These are phyloP conservation scores for Penicillium verhagenii DNA, from an alignment of 495 filamentous ascomycete genomes.

Conservation along the genomic window DNA sequence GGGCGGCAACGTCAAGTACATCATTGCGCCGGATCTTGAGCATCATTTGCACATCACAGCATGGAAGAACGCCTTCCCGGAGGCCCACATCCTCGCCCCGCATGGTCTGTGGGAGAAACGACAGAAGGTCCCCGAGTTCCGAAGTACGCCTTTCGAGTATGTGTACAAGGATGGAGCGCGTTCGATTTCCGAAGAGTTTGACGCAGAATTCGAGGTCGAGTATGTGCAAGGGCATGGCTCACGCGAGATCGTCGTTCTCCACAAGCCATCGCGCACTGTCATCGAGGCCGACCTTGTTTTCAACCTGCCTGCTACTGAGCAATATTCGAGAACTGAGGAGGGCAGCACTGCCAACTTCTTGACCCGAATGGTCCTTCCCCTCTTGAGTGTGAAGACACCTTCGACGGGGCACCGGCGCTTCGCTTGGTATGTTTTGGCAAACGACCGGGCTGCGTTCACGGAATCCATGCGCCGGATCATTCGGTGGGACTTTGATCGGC, in stretches of 20 bases:
- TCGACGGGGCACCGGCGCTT: conserved; percentile 78
- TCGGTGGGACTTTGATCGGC: conserved; percentile 79
- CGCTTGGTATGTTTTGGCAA: conserved; percentile 73
- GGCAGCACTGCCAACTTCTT: conserved; percentile 54
- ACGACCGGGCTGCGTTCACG: conserved; percentile 66
- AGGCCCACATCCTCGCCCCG: conserved; percentile 76
- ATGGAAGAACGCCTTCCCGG: conserved; percentile 77
- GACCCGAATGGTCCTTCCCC: conserved; percentile 58
- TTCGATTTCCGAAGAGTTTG: conserved; percentile 73
- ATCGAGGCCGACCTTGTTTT: conserved; percentile 92
- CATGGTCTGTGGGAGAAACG: conserved; percentile 88
- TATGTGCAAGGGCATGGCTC: conserved; percentile 78
- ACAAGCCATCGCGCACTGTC: conserved; percentile 77
- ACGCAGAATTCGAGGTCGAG: conserved; percentile 81
- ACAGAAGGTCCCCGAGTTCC: conserved; percentile 60
- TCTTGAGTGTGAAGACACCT: conserved; percentile 56
- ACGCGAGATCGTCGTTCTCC: conserved; percentile 82
- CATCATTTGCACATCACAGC: conserved; percentile 88
- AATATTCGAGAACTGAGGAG: conserved; percentile 67
- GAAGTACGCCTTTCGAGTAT: conserved; percentile 65
- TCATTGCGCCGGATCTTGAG: conserved; percentile 82
- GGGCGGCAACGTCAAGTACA: conserved; percentile 74
- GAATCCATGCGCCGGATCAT: conserved; percentile 66
- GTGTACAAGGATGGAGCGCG: conserved; percentile 56
- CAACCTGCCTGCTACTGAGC: conserved; percentile 85